phyloP scores from a whole-genome alignment of 176 grass and related monocot species.

The Oryza officinalis region DNA sequence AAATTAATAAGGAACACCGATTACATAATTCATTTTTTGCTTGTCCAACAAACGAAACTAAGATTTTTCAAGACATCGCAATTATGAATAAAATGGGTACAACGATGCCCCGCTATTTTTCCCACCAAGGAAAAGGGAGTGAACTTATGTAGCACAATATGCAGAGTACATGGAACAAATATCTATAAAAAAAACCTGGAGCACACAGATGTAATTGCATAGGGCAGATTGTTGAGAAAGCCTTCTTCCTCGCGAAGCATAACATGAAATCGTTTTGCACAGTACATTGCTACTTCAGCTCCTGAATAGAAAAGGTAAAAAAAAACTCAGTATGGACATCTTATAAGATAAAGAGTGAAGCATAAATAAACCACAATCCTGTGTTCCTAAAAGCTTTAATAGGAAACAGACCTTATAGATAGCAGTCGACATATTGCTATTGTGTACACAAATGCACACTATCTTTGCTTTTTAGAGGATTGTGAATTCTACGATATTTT shows the following conservation, averaged over 20 bases:
- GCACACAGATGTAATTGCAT: background rate
- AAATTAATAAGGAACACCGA: background rate
- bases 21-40: background rate
- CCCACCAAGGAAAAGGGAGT: no score
- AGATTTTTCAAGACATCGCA: background rate
- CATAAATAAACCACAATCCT: background rate
- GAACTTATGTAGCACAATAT: no score
- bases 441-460: background rate
- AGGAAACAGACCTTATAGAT: background rate
- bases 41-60: background rate
- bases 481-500: background rate
- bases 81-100: background rate
- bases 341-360: background rate
- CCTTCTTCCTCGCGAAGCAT: background rate
- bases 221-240: background rate
- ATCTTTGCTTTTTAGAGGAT: background rate
- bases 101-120: no score
- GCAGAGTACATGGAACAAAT: background rate
- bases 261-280: slow-evolving; percentile 12
- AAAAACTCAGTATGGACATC: background rate
- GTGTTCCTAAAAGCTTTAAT: background rate
- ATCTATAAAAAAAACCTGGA: slow-evolving; percentile 1
- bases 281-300: slow-evolving; percentile 21
- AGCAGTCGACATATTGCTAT: no score
- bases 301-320: slow-evolving; percentile 11